Percentiles rank a stretch among this genome's conserved stretches.
phyloP scores from a whole-genome alignment of 441 rosid species.

The Adansonia madagascariensis region DNA sequence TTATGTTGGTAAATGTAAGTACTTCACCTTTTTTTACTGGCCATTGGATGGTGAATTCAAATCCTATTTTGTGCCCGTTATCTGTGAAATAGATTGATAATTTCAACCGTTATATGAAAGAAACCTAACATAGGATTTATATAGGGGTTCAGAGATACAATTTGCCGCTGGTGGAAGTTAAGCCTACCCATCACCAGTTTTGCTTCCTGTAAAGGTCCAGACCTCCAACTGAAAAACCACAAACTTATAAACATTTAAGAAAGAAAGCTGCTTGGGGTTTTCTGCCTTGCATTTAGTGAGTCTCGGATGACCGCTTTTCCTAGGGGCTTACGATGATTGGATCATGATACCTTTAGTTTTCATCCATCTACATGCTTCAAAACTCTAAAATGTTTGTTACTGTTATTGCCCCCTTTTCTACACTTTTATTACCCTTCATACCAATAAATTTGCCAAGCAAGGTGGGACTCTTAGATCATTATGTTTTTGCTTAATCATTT shows the following conservation, averaged over 20 bases:
- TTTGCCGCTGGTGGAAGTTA: neutral
- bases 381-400: neutral
- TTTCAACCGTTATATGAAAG: neutral
- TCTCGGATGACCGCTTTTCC: neutral
- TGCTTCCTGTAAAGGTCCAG: neutral
- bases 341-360: neutral
- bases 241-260: neutral
- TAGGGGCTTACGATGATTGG: neutral
- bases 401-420: neutral
- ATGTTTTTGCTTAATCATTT: neutral
- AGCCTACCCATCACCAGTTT: constrained; percentile 10
- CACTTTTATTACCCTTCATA: neutral
- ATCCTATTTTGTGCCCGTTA: neutral
- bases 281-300: neutral
- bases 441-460: neutral
- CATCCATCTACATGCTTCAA: neutral
- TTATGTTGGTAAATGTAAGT: neutral
- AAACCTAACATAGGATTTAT: neutral
- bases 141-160: neutral
- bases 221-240: neutral
- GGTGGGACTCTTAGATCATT: neutral
- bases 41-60: neutral
- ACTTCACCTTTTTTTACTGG: neutral
- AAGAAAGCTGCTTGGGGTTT: neutral
- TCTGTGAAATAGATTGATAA: neutral